Percentiles rank a stretch among this genome's conserved stretches.
Conservation (phyloP, 495 filamentous ascomycete species). For the Halenospora varia region DNA sequence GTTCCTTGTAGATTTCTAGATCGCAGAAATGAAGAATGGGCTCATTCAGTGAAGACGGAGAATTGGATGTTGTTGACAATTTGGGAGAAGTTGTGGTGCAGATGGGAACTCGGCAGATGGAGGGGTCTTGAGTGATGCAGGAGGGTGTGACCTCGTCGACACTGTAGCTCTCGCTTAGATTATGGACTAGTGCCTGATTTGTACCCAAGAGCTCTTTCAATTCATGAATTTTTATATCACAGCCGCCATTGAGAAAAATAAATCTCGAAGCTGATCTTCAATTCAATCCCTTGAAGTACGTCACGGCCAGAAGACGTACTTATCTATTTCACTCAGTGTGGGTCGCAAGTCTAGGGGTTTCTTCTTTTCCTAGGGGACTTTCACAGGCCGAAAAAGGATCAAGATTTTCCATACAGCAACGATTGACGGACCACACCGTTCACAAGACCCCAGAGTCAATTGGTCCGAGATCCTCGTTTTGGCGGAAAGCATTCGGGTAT, state of each 20-base stretch:
- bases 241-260: too few species aligned
- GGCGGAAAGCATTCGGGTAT: too few species aligned
- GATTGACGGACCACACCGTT: too few species aligned
- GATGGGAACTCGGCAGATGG: not conserved
- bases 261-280: not conserved
- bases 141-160: not conserved
- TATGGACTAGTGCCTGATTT: not conserved
- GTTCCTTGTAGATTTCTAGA: too few species aligned
- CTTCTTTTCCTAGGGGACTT: not conserved
- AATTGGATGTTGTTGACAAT: not conserved
- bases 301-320: not conserved
- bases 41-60: not conserved
- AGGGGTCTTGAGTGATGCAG: not conserved
- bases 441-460: too few species aligned
- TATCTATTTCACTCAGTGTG: not conserved
- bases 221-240: too few species aligned
- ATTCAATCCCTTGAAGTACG: not conserved
- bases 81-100: not conserved
- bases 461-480: too few species aligned
- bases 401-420: too few species aligned
- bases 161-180: not conserved
- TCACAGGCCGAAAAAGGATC: too few species aligned
- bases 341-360: not conserved
- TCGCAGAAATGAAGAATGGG: not conserved
- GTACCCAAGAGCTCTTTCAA: not conserved